Evolutionary conservation across 352 stramenopile species (phyloP).

Genomic region (Peronospora belbahrii): DNA sequence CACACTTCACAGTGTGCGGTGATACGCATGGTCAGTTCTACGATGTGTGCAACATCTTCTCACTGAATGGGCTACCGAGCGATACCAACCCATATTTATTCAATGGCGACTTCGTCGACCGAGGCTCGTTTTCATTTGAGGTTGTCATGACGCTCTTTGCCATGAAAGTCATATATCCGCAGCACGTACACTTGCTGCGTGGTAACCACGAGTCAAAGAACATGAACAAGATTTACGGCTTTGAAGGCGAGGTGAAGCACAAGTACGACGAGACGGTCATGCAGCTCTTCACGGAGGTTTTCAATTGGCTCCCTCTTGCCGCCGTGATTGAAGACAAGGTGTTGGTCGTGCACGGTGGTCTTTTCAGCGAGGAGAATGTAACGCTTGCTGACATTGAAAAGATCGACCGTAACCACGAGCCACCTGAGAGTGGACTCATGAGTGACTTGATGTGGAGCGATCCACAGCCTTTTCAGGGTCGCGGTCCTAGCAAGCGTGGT

Average conservation of each 20-base stretch:
- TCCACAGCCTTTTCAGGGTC: conserved; percentile 94
- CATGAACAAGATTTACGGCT: conserved; percentile 99
- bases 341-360: conserved; percentile 96
- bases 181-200: conserved; percentile 90
- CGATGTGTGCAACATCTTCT: conserved; percentile 99
- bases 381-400: conserved; percentile 92
- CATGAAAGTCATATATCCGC: conserved; percentile 93
- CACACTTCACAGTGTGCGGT: conserved; percentile 93
- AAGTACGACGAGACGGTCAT: conserved; percentile 99
- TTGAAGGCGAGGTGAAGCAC: conserved; percentile 98
- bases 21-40: conserved; percentile 99
- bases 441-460: conserved; percentile 93
- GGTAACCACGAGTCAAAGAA: conserved; percentile 99
- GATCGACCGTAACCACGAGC: conserved; percentile 93
- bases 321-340: conserved; percentile 92
- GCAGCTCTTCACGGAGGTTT: conserved; percentile 98
- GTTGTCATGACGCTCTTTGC: conserved; percentile 96
- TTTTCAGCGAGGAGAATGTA: conserved; percentile 92
- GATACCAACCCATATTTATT: conserved; percentile 97
- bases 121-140: conserved; percentile 97
- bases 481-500: conserved; percentile 92
- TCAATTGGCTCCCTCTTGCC: conserved; percentile 94
- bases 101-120: conserved; percentile 99
- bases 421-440: conserved; percentile 89
- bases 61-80: conserved; percentile 94